Evolutionary conservation across 768 basidiomycete species (phyloP).

Genomic region (Mycena alexandri): DNA sequence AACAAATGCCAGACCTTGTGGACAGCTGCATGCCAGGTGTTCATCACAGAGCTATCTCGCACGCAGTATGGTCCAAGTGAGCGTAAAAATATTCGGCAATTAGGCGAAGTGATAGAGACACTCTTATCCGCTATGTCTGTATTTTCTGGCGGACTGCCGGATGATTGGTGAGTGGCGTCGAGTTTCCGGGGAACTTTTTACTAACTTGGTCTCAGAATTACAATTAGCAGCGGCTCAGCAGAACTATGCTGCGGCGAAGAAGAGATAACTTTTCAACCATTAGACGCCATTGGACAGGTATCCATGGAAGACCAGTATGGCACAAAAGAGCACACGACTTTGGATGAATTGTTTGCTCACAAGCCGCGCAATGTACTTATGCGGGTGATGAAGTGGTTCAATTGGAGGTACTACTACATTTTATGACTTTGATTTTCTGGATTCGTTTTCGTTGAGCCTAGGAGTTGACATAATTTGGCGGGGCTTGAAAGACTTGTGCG

Average conservation of each 20-base stretch:
- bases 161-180: constrained; percentile 20
- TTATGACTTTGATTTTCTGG: no score
- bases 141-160: constrained; percentile 23
- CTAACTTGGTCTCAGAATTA: constrained; percentile 9
- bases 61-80: background rate
- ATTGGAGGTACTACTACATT: no score
- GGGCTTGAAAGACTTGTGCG: no score
- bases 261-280: background rate
- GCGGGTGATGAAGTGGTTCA: no score
- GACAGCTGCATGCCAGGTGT: constrained; percentile 29
- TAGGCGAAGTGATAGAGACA: constrained; percentile 12
- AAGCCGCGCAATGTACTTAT: no score
- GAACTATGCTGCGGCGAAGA: constrained; percentile 20
- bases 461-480: no score
- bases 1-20: constrained; percentile 25
- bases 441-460: no score
- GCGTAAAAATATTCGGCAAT: background rate
- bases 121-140: constrained; percentile 28
- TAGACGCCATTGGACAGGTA: background rate
- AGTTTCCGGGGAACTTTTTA: no score
- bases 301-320: no score
- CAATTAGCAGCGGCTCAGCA: constrained; percentile 22
- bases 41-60: constrained; percentile 24
- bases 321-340: no score
- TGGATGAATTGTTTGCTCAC: no score